Base-by-base conservation (phyloP, 139 green algal species). In the Edaphochlamys debaryana region DNA sequence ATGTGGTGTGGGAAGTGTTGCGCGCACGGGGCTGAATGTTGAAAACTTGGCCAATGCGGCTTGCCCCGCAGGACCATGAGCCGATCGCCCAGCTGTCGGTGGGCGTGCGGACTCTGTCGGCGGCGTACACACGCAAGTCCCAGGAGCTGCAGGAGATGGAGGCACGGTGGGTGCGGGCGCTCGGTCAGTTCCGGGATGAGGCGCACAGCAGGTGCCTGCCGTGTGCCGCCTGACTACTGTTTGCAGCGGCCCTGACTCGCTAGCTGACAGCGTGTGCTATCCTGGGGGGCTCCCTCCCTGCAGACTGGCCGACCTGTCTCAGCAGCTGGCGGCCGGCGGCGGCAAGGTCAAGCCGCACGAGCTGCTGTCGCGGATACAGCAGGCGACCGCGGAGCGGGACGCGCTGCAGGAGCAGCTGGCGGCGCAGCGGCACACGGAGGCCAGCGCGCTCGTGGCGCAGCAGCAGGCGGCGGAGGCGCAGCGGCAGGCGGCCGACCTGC, bases 281-380 rank as follows among this genome's bases (percentile, higher is more conserved):
- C n/a, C n/a, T n/a, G n/a, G n/a, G n/a, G n/a, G n/a, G n/a, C n/a
- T n/a, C n/a, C n/a, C n/a, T n/a, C 19, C 9, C n/a, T 76, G 42
- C 69, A 76, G 69, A 30, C 29, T 62, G 34, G 6, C 32, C 13
- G 64, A 42, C 22, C 36, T 76, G 30, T 27, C 41, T 5, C 41
- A 17, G 2, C 52, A 48, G 45, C 73, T 41, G 37, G 20, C 27
- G 9, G 34, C 34, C 13, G 3, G 34, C 64, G 22, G 64, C 64
- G 11, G 20, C 64, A 72, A 52, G 38, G 38, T 62, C 13, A 84
- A 84, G 52, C 78, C 78, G 11, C 78, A 84, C 50, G 78, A 84
- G 52, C 78, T 84, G 37, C 66, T 84, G 37, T 42, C 48, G 11
- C 78, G 78, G 25, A 50, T 84, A 36, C 78, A 84, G 67, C 66